Conservation (phyloP, 2,329 filamentous ascomycete species). For the Fusarium ramigenum region DNA sequence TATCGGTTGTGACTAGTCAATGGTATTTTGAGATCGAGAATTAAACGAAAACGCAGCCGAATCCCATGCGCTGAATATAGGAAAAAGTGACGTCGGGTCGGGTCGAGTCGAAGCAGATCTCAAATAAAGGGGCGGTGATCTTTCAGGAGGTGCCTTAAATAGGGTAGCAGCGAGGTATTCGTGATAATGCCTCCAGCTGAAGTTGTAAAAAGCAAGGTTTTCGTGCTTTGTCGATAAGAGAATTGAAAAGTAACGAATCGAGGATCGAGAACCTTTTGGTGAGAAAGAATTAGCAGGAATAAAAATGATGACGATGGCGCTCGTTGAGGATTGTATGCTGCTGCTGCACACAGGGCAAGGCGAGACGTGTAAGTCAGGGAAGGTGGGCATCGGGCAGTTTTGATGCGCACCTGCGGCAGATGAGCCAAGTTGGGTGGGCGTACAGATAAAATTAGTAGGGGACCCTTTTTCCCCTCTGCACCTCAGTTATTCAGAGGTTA, state of each 20-base stretch:
- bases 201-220: conserved; percentile 21
- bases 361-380: conserved; percentile 37
- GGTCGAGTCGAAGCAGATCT: conserved; percentile 10
- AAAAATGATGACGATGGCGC: conserved; percentile 8
- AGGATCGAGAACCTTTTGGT: background rate
- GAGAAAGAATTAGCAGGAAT: conserved; percentile 4
- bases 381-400: conserved; percentile 36
- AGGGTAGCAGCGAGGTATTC: background rate
- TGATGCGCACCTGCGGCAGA: conserved; percentile 30
- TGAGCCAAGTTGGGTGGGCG: conserved; percentile 28
- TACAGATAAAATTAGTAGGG: conserved; percentile 37
- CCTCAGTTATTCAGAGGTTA: conserved; percentile 15
- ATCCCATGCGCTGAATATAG: conserved; percentile 23
- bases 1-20: conserved; percentile 38
- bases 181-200: conserved; percentile 29
- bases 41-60: conserved; percentile 10
- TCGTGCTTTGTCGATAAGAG: conserved; percentile 7
- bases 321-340: conserved; percentile 7
- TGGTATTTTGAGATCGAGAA: conserved; percentile 4
- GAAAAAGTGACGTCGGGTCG: conserved; percentile 24
- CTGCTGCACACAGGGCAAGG: conserved; percentile 14
- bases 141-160: conserved; percentile 6
- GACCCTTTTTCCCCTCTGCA: conserved; percentile 30
- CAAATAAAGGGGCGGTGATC: conserved; percentile 33
- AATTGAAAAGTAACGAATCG: background rate